Percentiles rank a stretch among this genome's conserved stretches.
Evolutionary conservation across 2,329 filamentous ascomycete genomes (phyloP).

Genomic region (Elsinoe ampelina): DNA sequence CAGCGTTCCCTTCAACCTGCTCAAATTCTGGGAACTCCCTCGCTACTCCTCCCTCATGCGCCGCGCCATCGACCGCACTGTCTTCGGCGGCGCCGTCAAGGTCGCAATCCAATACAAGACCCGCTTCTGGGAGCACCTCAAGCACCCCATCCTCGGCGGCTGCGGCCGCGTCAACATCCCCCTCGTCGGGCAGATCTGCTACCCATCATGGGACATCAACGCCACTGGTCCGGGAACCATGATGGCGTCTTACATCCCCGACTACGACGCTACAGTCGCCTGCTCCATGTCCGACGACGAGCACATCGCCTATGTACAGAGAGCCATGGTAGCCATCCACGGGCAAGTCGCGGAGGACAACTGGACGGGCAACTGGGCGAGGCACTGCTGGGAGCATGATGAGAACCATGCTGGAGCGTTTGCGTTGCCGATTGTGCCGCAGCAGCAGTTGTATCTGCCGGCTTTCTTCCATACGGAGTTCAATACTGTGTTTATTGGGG

Average conservation of each 20-base stretch:
- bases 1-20: slow-evolving; percentile 54
- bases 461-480: slow-evolving; percentile 64
- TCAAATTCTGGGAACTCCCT: slow-evolving; percentile 54
- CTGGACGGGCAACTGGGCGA: slow-evolving; percentile 56
- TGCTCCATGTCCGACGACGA: slow-evolving; percentile 46
- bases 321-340: slow-evolving; percentile 59
- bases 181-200: slow-evolving; percentile 54
- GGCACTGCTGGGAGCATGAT: slow-evolving; percentile 58
- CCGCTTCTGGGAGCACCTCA: slow-evolving; percentile 50
- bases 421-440: slow-evolving; percentile 50
- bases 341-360: slow-evolving; percentile 50
- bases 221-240: slow-evolving; percentile 52
- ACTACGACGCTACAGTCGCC: slow-evolving; percentile 38
- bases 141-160: slow-evolving; percentile 52
- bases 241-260: slow-evolving; percentile 50
- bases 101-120: slow-evolving; percentile 60
- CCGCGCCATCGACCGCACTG: slow-evolving; percentile 41
- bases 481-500: slow-evolving; percentile 54
- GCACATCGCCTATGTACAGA: slow-evolving; percentile 54
- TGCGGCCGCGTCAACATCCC: slow-evolving; percentile 54
- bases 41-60: slow-evolving; percentile 40
- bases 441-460: slow-evolving; percentile 61
- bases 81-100: slow-evolving; percentile 44
- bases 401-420: slow-evolving; percentile 54
- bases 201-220: slow-evolving; percentile 59